Percentiles rank a stretch among this genome's conserved stretches.
phyloP scores from a whole-genome alignment of 306 rosid species.

The Corylus avellana region DNA sequence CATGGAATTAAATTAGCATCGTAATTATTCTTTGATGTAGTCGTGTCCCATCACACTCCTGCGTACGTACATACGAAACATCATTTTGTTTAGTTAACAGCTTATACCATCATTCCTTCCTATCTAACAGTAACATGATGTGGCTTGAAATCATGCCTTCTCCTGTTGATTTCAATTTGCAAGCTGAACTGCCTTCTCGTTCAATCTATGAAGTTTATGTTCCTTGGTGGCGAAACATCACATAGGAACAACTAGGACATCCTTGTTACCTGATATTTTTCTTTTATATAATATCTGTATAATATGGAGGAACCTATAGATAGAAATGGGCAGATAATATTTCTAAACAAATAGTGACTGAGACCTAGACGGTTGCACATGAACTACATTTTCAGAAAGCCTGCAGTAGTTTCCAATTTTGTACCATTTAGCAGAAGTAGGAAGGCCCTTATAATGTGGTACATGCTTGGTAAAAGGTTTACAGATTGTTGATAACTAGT shows the following conservation, averaged over 20 bases:
- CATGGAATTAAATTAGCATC: background rate
- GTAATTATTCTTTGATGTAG: background rate
- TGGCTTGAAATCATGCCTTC: background rate
- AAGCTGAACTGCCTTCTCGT: background rate
- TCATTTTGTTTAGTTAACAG: background rate
- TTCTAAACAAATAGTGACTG: background rate
- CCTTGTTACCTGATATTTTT: background rate
- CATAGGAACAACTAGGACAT: background rate
- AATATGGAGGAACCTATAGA: background rate
- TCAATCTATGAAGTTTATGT: background rate
- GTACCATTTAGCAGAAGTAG: background rate
- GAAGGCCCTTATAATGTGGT: background rate
- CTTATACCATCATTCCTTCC: background rate
- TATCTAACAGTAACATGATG: background rate
- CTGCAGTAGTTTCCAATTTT: background rate
- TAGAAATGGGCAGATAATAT: background rate
- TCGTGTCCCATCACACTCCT: background rate
- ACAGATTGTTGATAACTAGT: background rate
- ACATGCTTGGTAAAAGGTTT: too few relatives aligned
- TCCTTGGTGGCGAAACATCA: background rate
- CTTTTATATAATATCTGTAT: background rate
- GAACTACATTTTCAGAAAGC: background rate
- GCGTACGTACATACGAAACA: background rate
- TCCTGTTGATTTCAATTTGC: background rate
- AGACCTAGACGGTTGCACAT: background rate